Percentiles rank a stretch among this genome's conserved stretches.
Conservation (phyloP, 2,329 filamentous ascomycete species). For the Pseudogymnoascus sp. region DNA sequence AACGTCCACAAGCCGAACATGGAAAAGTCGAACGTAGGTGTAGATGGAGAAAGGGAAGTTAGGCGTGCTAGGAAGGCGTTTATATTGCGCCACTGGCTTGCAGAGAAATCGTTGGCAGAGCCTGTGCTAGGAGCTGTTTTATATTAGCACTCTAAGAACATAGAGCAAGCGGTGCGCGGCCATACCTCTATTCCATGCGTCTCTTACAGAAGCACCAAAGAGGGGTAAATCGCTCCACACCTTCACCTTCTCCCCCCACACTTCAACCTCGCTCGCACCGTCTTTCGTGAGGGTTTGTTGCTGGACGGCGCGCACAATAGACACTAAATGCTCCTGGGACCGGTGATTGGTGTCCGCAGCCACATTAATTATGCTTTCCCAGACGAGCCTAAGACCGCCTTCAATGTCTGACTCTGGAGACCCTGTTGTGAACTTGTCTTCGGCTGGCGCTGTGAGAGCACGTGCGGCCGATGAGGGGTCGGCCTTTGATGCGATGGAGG, state of each 20-base stretch:
- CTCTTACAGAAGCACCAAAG: conserved; percentile 23
- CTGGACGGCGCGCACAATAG: conserved; percentile 19
- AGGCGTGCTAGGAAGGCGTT: conserved; percentile 24
- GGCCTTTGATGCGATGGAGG: neutral
- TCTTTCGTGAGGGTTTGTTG: conserved; percentile 13
- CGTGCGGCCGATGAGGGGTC: neutral
- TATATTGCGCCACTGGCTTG: conserved; percentile 17
- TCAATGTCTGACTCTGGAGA: conserved; percentile 54
- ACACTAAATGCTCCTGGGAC: conserved; percentile 20
- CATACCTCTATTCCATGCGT: conserved; percentile 25
- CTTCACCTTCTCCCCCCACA: conserved; percentile 16
- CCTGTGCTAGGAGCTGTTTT: conserved; percentile 15
- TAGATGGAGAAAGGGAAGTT: conserved; percentile 15
- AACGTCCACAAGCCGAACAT: conserved; percentile 25
- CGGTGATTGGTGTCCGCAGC: conserved; percentile 17
- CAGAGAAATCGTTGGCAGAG: conserved; percentile 12
- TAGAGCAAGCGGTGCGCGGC: neutral
- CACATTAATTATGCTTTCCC: conserved; percentile 19
- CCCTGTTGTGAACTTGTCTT: neutral
- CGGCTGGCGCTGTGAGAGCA: neutral
- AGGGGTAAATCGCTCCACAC: conserved; percentile 26
- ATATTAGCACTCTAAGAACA: neutral
- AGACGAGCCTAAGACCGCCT: conserved; percentile 59
- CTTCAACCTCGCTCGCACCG: conserved; percentile 14
- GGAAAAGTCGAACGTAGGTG: conserved; percentile 21